These are phyloP conservation scores for Cystofilobasidium macerans DNA, from an alignment of 768 basidiomycete species.

Conservation along the genomic window DNA sequence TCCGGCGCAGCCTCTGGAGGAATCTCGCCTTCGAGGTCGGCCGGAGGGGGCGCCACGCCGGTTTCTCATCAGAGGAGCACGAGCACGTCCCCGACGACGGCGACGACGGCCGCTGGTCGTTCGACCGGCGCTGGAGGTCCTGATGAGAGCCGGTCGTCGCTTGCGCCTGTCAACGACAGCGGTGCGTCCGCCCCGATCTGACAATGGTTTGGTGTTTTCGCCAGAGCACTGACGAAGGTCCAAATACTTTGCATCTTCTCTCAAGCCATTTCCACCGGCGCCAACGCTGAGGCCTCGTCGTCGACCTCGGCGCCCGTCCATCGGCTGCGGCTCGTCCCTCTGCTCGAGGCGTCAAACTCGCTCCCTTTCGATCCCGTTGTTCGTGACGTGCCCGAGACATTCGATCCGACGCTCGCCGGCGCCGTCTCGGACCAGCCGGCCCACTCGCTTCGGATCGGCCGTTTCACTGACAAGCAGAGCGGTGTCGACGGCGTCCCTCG, in stretches of 20 bases:
- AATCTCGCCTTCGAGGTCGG: no score
- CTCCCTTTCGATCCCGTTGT: slow-evolving; percentile 86
- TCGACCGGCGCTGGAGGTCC: no score
- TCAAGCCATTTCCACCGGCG: neutral
- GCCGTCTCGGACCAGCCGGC: slow-evolving; percentile 27
- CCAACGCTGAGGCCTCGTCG: neutral
- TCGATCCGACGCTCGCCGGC: slow-evolving; percentile 32
- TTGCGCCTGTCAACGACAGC: neutral
- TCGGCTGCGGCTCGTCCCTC: slow-evolving; percentile 63
- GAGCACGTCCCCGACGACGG: neutral
- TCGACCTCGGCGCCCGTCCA: slow-evolving; percentile 8
- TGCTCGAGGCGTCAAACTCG: slow-evolving; percentile 78
- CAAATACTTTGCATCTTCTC: neutral
- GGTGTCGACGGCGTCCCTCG: slow-evolving; percentile 33
- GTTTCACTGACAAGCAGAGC: slow-evolving; percentile 64
- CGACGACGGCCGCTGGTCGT: neutral
- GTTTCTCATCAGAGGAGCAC: no score
- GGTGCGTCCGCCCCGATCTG: no score
- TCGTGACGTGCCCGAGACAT: slow-evolving; percentile 61
- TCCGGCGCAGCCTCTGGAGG: no score
- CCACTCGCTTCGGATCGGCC: slow-evolving; percentile 62
- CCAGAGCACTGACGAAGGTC: no score
- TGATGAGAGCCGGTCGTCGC: neutral
- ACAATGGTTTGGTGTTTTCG: no score
- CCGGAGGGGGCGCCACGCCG: no score